Percentiles rank a stretch among this genome's conserved stretches.
Evolutionary conservation across 768 basidiomycete genomes (phyloP).

Genomic region (Trametes cubensis): DNA sequence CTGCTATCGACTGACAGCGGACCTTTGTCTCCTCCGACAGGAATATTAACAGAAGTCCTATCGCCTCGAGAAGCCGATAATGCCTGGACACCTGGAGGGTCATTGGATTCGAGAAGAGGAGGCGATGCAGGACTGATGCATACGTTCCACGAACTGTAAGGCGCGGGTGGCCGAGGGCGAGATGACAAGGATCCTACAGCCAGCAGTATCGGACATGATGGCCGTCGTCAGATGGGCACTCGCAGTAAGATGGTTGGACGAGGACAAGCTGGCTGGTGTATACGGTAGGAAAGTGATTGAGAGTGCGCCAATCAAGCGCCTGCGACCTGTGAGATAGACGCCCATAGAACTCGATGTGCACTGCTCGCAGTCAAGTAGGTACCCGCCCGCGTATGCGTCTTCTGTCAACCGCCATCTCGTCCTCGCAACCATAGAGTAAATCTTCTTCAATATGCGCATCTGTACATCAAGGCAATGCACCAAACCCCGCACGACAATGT

Average conservation of each 20-base stretch:
- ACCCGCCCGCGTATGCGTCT: too few relatives aligned
- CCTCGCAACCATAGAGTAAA: too few relatives aligned
- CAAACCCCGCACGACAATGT: too few relatives aligned
- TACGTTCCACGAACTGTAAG: slow-evolving; percentile 33
- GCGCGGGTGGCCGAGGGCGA: slow-evolving; percentile 31
- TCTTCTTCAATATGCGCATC: too few relatives aligned
- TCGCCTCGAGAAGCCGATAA: slow-evolving; percentile 20
- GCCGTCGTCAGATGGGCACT: too few relatives aligned
- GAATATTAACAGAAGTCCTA: too few relatives aligned
- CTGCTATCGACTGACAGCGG: slow-evolving; percentile 14
- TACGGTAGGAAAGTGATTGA: too few relatives aligned
- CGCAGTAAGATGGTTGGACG: background rate
- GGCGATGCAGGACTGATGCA: slow-evolving; percentile 23
- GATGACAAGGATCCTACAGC: slow-evolving; percentile 31
- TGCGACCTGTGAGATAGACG: too few relatives aligned
- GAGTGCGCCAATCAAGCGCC: too few relatives aligned
- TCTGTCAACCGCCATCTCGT: too few relatives aligned
- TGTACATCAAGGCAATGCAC: too few relatives aligned
- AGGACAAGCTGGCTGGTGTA: background rate
- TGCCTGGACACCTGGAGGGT: slow-evolving; percentile 32
- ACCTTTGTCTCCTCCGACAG: slow-evolving; percentile 1
- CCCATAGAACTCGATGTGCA: background rate
- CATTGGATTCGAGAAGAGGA: slow-evolving; percentile 15
- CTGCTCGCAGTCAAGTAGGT: background rate
- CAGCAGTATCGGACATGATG: slow-evolving; percentile 18